Conservation (phyloP, 768 basidiomycete species). For the Rhizopogon sp. region DNA sequence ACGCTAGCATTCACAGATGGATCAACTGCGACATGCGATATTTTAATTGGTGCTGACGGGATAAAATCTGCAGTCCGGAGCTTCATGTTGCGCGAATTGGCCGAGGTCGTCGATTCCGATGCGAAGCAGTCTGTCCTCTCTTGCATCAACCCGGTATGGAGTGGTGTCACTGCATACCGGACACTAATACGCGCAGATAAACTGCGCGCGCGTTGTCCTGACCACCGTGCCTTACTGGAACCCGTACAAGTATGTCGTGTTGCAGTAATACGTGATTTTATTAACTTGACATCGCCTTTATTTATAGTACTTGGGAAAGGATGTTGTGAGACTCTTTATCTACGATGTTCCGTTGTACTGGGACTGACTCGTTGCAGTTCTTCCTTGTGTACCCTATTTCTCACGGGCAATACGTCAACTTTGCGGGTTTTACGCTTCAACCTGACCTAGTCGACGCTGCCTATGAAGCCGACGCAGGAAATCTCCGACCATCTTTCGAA, state of each 20-base stretch:
- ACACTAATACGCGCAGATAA: constrained; percentile 50
- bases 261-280: background rate
- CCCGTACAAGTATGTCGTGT: constrained; percentile 40
- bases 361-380: constrained; percentile 35
- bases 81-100: constrained; percentile 28
- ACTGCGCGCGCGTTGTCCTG: constrained; percentile 36
- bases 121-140: constrained; percentile 38
- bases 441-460: constrained; percentile 47
- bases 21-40: constrained; percentile 51
- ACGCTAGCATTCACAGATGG: constrained; percentile 59
- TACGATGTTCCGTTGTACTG: background rate
- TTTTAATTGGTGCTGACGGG: constrained; percentile 69
- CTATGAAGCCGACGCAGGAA: constrained; percentile 18
- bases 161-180: constrained; percentile 56
- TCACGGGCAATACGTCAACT: constrained; percentile 53
- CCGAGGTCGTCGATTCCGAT: constrained; percentile 28
- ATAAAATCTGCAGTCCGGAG: constrained; percentile 48
- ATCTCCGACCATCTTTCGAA: constrained; percentile 10
- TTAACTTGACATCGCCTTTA: background rate
- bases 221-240: constrained; percentile 42
- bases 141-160: constrained; percentile 51
- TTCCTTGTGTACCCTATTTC: constrained; percentile 60
- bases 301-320: constrained; percentile 52
- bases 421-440: constrained; percentile 50
- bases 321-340: constrained; percentile 30